Conservation (phyloP, 148 eudicot species). For the Persicaria maculosa region DNA sequence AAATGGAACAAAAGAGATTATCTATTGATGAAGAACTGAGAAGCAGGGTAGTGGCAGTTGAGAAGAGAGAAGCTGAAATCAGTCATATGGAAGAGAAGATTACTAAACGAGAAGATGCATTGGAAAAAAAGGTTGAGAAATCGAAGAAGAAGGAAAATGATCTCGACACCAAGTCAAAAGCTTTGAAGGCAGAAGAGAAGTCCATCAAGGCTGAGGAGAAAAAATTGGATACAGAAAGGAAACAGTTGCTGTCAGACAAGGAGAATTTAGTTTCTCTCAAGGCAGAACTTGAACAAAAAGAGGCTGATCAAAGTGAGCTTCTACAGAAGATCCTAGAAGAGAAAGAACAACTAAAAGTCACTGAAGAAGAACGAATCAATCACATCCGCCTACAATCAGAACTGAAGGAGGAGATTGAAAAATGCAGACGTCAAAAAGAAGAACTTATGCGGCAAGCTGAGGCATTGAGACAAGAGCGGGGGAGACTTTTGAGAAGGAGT, state of each 20-base stretch:
- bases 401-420: conserved; percentile 66
- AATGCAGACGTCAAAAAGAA: conserved; percentile 61
- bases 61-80: conserved; percentile 55
- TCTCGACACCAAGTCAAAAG: conserved; percentile 37
- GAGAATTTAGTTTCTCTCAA: conserved; percentile 52
- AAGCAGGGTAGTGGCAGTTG: conserved; percentile 8
- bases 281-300: conserved; percentile 55
- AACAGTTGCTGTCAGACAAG: conserved; percentile 45
- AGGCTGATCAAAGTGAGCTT: conserved; percentile 48
- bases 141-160: conserved; percentile 65
- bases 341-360: conserved; percentile 66
- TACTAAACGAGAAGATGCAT: conserved; percentile 68
- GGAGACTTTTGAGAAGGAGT: conserved; percentile 81
- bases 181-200: conserved; percentile 58
- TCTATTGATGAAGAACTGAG: conserved; percentile 27
- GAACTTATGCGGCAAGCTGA: conserved; percentile 63
- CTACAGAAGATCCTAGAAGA: conserved; percentile 39
- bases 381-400: conserved; percentile 70
- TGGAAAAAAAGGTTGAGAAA: conserved; percentile 75
- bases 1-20: conserved; percentile 7
- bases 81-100: conserved; percentile 70
- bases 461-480: conserved; percentile 66
- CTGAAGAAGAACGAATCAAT: conserved; percentile 79
- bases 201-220: conserved; percentile 54
- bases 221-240: conserved; percentile 57